Percentiles rank a stretch among this genome's conserved stretches.
Conservation (phyloP, 345 rosid species). For the Hibiscus trionum region DNA sequence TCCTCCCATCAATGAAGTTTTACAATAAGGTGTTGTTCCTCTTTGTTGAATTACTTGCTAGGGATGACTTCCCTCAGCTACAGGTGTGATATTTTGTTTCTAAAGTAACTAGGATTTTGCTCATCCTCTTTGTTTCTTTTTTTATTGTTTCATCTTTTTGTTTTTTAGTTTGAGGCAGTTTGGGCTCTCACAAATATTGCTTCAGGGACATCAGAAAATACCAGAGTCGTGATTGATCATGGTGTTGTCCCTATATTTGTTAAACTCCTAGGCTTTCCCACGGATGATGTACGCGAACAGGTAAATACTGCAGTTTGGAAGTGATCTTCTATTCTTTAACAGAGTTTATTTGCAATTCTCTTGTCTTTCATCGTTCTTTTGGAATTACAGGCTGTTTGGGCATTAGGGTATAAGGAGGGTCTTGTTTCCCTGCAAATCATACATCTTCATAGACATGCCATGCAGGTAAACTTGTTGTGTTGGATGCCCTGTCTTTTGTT, state of each 20-base stretch:
- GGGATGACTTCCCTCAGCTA: constrained; percentile 71
- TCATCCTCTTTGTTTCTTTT: neutral
- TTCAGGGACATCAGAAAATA: constrained; percentile 74
- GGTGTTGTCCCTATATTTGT: constrained; percentile 67
- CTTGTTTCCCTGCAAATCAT: too few relatives aligned
- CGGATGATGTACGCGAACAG: constrained; percentile 78
- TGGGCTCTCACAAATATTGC: constrained; percentile 87
- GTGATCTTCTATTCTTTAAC: neutral
- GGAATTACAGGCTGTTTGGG: constrained; percentile 63
- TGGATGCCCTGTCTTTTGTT: too few relatives aligned
- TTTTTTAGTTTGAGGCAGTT: constrained; percentile 68
- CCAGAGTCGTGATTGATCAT: constrained; percentile 59
- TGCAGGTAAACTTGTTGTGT: too few relatives aligned
- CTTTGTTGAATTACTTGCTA: constrained; percentile 58
- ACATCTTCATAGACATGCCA: too few relatives aligned
- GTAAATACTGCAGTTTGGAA: constrained; percentile 22
- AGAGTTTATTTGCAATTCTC: neutral
- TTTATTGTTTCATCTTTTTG: neutral
- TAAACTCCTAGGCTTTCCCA: constrained; percentile 49
- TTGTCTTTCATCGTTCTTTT: neutral
- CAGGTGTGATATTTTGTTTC: constrained; percentile 32
- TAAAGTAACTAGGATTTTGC: neutral
- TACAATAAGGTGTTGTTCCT: constrained; percentile 65
- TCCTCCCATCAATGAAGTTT: constrained; percentile 71
- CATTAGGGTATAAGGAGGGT: constrained; percentile 41